Conservation (phyloP, 179 eudicot genomes). For the Monotropa hypopitys region DNA sequence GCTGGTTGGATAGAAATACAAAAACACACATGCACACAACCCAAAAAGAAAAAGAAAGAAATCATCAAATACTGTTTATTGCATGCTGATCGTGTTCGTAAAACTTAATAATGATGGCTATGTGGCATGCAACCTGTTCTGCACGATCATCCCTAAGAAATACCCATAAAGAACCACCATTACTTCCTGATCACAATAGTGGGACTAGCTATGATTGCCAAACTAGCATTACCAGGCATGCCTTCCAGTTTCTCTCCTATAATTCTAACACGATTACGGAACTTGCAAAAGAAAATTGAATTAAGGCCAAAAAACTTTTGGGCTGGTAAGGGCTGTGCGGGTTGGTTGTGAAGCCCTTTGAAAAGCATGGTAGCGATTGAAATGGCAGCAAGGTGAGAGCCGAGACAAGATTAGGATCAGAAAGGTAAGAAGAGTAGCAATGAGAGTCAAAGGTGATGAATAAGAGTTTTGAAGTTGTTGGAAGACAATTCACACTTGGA, state of each 20-base stretch:
- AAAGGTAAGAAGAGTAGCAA: not conserved
- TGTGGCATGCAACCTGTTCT: not conserved
- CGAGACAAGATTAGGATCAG: not conserved
- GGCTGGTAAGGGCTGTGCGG: not conserved
- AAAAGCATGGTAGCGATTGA: not conserved
- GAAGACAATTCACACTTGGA: not conserved
- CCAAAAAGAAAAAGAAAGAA: not conserved
- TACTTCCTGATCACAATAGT: not conserved
- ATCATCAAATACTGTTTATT: not conserved
- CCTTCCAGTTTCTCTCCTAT: not conserved
- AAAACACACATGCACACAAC: too few relatives aligned
- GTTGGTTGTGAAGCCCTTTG: not conserved
- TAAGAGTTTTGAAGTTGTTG: not conserved
- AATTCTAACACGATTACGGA: not conserved
- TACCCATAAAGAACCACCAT: too few relatives aligned
- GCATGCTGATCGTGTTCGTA: too few relatives aligned
- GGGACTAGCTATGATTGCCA: not conserved
- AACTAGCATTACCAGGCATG: not conserved
- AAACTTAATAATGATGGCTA: not conserved
- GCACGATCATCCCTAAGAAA: not conserved
- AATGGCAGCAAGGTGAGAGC: not conserved
- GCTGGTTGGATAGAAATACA: too few relatives aligned
- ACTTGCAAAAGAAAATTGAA: not conserved
- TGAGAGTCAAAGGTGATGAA: not conserved
- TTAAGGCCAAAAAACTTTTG: not conserved